A percentile compares a stretch with the other conserved stretches of the same genome.
Conservation (phyloP, 129 eudicot genomes). For the Flaveria brownii region DNA sequence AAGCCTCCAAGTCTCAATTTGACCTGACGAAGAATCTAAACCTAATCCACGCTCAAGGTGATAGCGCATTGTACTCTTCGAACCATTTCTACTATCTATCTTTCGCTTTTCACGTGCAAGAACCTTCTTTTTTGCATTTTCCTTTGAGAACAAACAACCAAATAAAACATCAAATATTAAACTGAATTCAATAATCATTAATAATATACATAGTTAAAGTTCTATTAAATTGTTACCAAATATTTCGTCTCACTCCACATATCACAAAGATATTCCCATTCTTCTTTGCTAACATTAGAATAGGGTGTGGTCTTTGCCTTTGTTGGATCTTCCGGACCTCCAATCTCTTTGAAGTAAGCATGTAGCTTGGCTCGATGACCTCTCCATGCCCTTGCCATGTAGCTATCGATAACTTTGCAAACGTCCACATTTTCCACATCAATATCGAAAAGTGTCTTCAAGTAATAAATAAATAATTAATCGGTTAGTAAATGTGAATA, state of each 20-base stretch:
- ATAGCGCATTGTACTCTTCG: not conserved
- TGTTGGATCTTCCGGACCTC: not conserved
- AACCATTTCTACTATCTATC: not conserved
- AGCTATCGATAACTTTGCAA: no score
- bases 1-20: conserved; percentile 2
- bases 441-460: no score
- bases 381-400: no score
- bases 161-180: not conserved
- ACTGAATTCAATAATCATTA: not conserved
- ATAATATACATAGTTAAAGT: not conserved
- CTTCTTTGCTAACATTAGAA: conserved; percentile 2
- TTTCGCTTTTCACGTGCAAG: not conserved
- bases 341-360: not conserved
- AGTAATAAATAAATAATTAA: no score
- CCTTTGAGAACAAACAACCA: not conserved
- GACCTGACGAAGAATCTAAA: conserved; percentile 2
- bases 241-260: conserved; percentile 1
- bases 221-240: not conserved
- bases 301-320: conserved; percentile 1
- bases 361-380: not conserved
- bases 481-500: no score
- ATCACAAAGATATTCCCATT: conserved; percentile 11
- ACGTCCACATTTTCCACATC: no score
- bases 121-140: not conserved
- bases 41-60: not conserved